Percentiles rank a stretch among this genome's conserved stretches.
Conservation (phyloP, 805 yeast genomes). For the Sugiyamaella americana region DNA sequence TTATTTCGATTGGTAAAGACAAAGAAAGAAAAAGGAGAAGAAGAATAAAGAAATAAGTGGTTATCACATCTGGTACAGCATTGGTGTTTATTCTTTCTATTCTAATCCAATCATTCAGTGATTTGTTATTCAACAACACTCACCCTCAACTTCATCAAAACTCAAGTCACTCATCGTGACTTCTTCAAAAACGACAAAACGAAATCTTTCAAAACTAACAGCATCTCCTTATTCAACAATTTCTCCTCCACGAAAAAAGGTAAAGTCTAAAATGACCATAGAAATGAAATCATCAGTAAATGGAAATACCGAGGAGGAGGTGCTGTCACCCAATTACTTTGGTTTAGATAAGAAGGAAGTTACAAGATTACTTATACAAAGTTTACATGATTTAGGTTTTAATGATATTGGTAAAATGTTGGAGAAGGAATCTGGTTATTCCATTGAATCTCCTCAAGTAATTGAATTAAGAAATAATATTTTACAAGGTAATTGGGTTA, state of each 20-base stretch:
- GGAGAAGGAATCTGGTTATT: conserved; percentile 34
- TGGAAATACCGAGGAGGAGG: no score
- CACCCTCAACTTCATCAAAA: not conserved
- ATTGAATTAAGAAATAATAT: conserved; percentile 37
- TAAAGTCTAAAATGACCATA: not conserved
- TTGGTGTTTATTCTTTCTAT: no score
- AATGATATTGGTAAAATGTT: conserved; percentile 35
- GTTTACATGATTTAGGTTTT: conserved; percentile 47
- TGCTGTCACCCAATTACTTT: conserved; percentile 12
- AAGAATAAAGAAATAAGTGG: no score
- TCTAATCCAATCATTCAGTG: not conserved
- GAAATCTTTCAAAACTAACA: not conserved
- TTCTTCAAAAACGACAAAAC: no score
- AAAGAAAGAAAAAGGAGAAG: no score
- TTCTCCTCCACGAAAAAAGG: not conserved
- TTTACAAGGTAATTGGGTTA: conserved; percentile 39
- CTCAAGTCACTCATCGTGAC: no score
- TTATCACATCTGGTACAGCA: no score
- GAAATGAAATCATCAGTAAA: no score
- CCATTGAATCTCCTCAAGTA: conserved; percentile 39
- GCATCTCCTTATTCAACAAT: not conserved
- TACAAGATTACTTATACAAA: conserved; percentile 45
- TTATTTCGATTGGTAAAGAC: no score
- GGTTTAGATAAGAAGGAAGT: conserved; percentile 35
- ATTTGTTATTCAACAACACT: not conserved